A percentile compares a stretch with the other conserved stretches of the same genome.
phyloP scores from a whole-genome alignment of 169 alveolate species.

The Hammondia hammondi region DNA sequence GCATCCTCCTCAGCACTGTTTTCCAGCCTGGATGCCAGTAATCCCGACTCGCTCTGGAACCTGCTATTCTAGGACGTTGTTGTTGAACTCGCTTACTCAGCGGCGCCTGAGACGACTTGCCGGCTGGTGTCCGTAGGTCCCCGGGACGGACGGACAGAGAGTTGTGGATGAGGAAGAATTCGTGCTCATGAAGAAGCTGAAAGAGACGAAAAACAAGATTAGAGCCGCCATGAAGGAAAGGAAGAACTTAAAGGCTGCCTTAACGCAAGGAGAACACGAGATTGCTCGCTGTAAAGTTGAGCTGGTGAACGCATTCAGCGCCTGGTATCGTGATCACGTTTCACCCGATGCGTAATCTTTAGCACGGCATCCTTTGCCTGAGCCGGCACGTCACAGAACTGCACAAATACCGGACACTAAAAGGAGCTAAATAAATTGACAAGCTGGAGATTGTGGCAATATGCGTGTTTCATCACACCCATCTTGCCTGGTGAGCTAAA shows the following conservation, averaged over 20 bases:
- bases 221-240: constrained; percentile 21
- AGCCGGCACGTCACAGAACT: no score
- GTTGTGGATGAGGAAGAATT: constrained; percentile 73
- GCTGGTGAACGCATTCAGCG: constrained; percentile 48
- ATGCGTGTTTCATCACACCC: no score
- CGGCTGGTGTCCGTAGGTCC: constrained; percentile 6
- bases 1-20: no score
- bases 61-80: no score
- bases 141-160: constrained; percentile 39
- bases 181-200: constrained; percentile 65
- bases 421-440: no score
- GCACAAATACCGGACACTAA: no score
- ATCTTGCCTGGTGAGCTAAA: no score
- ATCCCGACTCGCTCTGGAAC: no score
- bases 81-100: not conserved
- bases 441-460: no score
- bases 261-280: constrained; percentile 37
- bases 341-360: no score
- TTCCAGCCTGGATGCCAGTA: no score
- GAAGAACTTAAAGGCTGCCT: constrained; percentile 3
- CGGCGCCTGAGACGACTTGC: not conserved
- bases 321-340: not conserved
- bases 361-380: no score
- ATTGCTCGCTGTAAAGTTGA: constrained; percentile 33
- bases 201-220: constrained; percentile 35